Conservation (phyloP, 2,329 filamentous ascomycete genomes). For the Immersiporthe knoxdaviesiana region DNA sequence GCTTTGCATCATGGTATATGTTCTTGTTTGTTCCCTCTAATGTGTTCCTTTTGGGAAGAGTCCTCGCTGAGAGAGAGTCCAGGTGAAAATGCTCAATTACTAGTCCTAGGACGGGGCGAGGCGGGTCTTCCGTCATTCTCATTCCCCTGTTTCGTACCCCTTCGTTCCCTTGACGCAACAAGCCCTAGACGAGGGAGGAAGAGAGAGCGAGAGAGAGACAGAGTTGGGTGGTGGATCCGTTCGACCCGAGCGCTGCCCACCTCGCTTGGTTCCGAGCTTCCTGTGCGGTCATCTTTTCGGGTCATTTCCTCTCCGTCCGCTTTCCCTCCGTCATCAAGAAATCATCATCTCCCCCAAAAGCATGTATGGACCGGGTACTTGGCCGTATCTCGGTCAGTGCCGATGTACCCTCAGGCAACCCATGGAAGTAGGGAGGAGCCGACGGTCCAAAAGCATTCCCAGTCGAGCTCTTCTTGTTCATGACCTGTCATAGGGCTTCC, state of each 20-base stretch:
- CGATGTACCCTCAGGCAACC: slow-evolving; percentile 15
- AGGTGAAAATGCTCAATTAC: slow-evolving; percentile 3
- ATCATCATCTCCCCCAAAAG: not conserved
- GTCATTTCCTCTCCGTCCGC: not conserved
- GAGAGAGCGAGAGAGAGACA: too few species aligned
- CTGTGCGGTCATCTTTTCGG: slow-evolving; percentile 12
- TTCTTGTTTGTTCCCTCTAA: not conserved
- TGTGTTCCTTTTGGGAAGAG: not conserved
- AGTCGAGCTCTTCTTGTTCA: not conserved
- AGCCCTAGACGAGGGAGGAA: not conserved
- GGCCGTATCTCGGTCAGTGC: slow-evolving; percentile 14
- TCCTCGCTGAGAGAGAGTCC: not conserved
- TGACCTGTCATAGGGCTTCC: not conserved
- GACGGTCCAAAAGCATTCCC: not conserved
- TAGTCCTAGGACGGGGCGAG: not conserved
- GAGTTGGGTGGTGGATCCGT: slow-evolving; percentile 11
- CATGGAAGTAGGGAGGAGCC: slow-evolving; percentile 9
- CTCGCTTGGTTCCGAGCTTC: slow-evolving; percentile 19
- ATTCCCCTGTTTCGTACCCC: slow-evolving; percentile 11
- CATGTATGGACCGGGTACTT: not conserved
- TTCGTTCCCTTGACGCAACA: not conserved
- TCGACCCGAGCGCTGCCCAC: slow-evolving; percentile 2
- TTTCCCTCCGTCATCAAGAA: not conserved
- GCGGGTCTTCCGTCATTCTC: slow-evolving; percentile 14
- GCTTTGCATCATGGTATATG: not conserved